Evolutionary conservation across 306 rosid genomes (phyloP), one percentile per base, ranked within the genome.

Genomic region (Medicago ruthenica): DNA sequence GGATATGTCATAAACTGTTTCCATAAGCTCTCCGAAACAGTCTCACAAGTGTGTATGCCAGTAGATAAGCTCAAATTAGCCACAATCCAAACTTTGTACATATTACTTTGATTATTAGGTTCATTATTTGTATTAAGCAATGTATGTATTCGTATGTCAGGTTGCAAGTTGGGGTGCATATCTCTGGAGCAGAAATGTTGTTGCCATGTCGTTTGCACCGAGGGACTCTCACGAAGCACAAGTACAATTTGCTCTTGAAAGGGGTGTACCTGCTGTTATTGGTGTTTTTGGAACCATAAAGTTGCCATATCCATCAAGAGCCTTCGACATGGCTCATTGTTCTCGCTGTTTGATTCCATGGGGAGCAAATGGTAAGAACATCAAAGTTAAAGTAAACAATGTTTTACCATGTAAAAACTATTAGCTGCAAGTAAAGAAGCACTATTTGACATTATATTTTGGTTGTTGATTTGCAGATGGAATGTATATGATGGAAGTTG

Each of bases 161-260:
- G 97, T 90, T 83, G 94, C 97, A 34, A 96, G 99, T 88, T 90
- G 91, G 98, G 99, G 98, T 82, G 99, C 98, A 3, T 96, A 90
- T 84, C 93, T 96, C 53, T 85, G 92, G 93, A 96, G 94, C 77
- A 88, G 94, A 88, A 80, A 88, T 78, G 98, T 96, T 24, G 65
- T 95, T 37, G 93, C 97, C 67, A 95, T 95, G 99, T 95, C 99
- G 11, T 96, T 96, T 87, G 97, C 99, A 22, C 97, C 98, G 39
- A 87, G 99, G 78, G 99, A 96, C 76, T 89, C 96, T 61, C 98
- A 96, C 11, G 97, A 96, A 87, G 99, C 98, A 57, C 99, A 92
- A 80, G 98, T 96, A 37, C 99, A 96, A 57, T 92, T 96, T 83
- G 99, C 99, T 82, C 97, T 95, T 73, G 99, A 96, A 83, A 89